phyloP scores from a whole-genome alignment of 768 basidiomycete species.

The Nidularia pulvinata region DNA sequence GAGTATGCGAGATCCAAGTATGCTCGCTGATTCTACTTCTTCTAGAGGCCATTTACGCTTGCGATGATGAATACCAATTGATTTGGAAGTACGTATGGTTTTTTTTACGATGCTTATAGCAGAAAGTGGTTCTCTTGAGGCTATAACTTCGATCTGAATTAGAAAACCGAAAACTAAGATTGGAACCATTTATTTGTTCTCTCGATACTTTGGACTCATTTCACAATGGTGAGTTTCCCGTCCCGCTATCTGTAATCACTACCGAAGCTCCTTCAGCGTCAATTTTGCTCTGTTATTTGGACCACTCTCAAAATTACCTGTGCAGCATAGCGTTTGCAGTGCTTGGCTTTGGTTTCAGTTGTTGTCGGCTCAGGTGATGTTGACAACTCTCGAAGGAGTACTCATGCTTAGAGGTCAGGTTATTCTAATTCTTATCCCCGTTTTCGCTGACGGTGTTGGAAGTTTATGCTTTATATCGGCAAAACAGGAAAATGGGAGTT shows the following conservation, averaged over 20 bases:
- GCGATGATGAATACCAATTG: background rate
- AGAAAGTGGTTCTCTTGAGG: too few species aligned
- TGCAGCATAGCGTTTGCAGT: background rate
- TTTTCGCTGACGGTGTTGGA: background rate
- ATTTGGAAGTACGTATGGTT: slow-evolving; percentile 1
- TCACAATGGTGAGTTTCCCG: background rate
- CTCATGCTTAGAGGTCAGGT: background rate
- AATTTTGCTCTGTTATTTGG: slow-evolving; percentile 1
- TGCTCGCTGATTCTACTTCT: background rate
- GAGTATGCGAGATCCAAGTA: background rate
- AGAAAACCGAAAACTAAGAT: background rate
- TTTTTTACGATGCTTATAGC: background rate
- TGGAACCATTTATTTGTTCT: background rate
- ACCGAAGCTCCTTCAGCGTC: background rate
- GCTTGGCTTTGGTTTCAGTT: background rate
- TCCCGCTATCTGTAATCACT: background rate
- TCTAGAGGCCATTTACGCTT: background rate
- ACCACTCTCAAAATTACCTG: background rate
- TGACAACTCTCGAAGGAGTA: background rate
- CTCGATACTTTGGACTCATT: slow-evolving; percentile 2
- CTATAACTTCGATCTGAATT: background rate
- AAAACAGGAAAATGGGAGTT: background rate
- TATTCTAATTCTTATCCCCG: background rate
- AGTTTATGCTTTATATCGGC: slow-evolving; percentile 2
- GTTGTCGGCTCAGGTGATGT: background rate